Base-by-base conservation (phyloP, 352 stramenopile genomes). In the Pythium sp. region DNA sequence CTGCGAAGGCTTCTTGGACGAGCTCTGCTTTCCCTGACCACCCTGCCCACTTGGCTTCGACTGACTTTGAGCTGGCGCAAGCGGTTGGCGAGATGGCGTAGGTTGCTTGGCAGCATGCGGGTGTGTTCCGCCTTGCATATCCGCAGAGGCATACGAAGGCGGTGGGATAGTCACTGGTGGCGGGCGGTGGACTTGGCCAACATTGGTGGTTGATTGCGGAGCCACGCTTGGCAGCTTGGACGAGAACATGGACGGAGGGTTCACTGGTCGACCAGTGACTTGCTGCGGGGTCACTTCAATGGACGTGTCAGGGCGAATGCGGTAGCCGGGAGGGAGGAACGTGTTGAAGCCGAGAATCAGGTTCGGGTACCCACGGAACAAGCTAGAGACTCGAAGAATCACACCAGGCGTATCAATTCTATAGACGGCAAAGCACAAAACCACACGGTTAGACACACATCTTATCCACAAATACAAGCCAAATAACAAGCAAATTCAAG, bases 291-390 rank as follows among this genome's bases (percentile, higher is more conserved):
- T 91, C 53, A 92, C 81, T 58, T 92, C 86, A 64, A 94, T 91
- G 15, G 84, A 91, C 70, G 81, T 92, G 55, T 96, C 88, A 0
- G 86, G 86, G 14, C 88, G 86, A 51, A 97, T 97, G 58, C 89
- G 88, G 65, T 95, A 97, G 28, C 90, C 90, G 22, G 98, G 96
- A 0, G 98, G 98, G 14, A 99, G 72, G 77, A 99, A 99, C 30
- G 97, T 99, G 81, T 99, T 99, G 75, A 99, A 99, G 30, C 98
- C 91, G 24, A 99, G 76, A 58, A 99, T 99, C 43, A 99, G 79
- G 64, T 98, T 98, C 68, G 97, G 96, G 73, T 99, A 99, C 20
- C 98, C 98, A 34, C 97, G 95, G 79, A 99, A 99, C 8, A 99
- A 87, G 57, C 91, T 97, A 0, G 96, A 99, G 2, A 99, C 98